Evolutionary conservation across 2,329 filamentous ascomycete genomes (phyloP), one percentile per base, ranked within the genome.

Genomic region (Colletotrichum camelliae): DNA sequence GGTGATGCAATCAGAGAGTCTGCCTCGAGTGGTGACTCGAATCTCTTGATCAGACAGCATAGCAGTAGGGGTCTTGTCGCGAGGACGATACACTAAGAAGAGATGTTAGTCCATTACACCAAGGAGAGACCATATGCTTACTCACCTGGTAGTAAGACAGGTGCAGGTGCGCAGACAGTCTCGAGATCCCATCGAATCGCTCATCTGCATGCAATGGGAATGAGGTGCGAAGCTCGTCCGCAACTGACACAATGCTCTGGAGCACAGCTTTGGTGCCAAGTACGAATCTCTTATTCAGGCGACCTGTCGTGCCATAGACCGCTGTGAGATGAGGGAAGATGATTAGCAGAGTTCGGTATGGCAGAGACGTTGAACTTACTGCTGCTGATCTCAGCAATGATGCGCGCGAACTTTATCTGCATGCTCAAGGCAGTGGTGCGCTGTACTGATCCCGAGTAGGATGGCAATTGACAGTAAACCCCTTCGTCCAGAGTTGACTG

Each of bases 401-500:
- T 79, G 4, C 79, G 77, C 3, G 81, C 82, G 13, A 85, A 68
- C 16, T 80, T 80, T 24, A 83, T 81, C 39, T 84, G 82, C 83
- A 85, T 84, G 4, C 81, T 77, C 21, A 85, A 76, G 0, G 83
- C 81, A 1, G 81, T 78, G 0, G 78, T 79, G 7, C 82, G 77
- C 9, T 82, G 80, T 0, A 77, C 24, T 0, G 80, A 82, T 1
- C 81, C 83, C 1, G 75, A 77, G 13, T 81, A 84, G 7, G 79
- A 78, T 0, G 83, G 83, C 2, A 85, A 76, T 27, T 84, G 82
- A 2, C 87, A 86, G 8, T 86, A 84, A 1, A 91, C 85, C 57
- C 90, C 87, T 21, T 89, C 86, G 61, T 90, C 88, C 8, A 83
- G 81, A 1, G 90, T 83, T 0, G 87, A 86, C 57, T 87, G 85